Conservation (phyloP, 352 stramenopile genomes). For the Phytophthora agathidicida region DNA sequence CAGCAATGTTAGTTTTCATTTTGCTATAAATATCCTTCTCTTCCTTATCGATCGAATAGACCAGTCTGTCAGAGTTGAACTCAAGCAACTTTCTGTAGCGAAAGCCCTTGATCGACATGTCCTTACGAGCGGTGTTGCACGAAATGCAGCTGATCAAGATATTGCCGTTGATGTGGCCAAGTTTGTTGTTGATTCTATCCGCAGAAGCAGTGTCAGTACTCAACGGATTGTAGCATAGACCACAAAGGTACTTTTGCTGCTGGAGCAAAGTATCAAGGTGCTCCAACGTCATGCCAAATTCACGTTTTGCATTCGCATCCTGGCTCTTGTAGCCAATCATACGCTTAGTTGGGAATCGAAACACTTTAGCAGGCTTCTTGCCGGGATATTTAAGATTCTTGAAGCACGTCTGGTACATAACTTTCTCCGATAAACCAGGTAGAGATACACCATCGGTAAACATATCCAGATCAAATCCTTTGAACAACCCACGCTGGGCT, state of each 20-base stretch:
- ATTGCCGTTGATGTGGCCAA: neutral
- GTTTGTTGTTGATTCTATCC: neutral
- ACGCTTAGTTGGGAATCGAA: neutral
- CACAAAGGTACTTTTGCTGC: neutral
- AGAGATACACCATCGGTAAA: conserved; percentile 31
- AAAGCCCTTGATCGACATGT: too few species aligned
- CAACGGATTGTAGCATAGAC: neutral
- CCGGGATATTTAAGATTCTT: conserved; percentile 10
- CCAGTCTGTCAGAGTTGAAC: too few species aligned
- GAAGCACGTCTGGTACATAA: conserved; percentile 35
- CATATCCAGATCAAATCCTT: conserved; percentile 34
- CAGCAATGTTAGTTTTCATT: too few species aligned
- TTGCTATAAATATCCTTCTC: too few species aligned
- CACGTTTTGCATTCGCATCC: neutral
- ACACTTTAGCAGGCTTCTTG: neutral
- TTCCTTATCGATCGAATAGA: too few species aligned
- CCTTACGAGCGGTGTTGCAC: too few species aligned
- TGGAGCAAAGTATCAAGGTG: neutral
- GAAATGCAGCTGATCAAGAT: neutral
- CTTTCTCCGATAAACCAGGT: conserved; percentile 20
- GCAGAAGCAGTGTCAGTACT: neutral
- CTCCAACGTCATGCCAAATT: too few species aligned
- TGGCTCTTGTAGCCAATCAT: neutral
- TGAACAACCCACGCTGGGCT: conserved; percentile 22
- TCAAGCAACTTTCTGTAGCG: too few species aligned